Evolutionary conservation across 108 stramenopile genomes (phyloP).

Genomic region (Skeletonema menzelii): DNA sequence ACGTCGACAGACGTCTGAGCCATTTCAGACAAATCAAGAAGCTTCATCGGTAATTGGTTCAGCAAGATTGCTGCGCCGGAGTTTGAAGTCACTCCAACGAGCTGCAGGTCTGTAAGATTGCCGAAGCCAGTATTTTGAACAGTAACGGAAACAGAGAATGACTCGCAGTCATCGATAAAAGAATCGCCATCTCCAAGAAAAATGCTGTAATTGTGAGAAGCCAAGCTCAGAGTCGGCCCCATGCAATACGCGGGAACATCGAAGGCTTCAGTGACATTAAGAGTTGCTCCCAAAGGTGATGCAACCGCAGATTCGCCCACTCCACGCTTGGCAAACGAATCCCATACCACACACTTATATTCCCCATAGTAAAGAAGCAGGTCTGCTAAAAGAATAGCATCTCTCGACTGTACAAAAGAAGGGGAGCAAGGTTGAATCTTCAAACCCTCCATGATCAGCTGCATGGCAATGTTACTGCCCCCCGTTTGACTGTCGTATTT

Average conservation of each 20-base stretch:
- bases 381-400: slow-evolving; percentile 8
- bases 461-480: slow-evolving; percentile 8
- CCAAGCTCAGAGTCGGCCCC: not conserved
- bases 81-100: not conserved
- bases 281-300: not conserved
- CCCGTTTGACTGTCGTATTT: not conserved
- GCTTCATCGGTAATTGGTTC: not conserved
- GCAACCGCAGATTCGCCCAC: not conserved
- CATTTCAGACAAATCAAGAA: not conserved
- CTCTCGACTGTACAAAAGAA: slow-evolving; percentile 6
- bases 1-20: not conserved
- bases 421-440: slow-evolving; percentile 6
- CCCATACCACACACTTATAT: not conserved
- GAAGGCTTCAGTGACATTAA: not conserved
- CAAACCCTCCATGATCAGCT: slow-evolving; percentile 8
- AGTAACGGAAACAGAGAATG: not conserved
- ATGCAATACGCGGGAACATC: not conserved
- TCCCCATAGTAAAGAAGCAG: not conserved
- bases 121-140: not conserved
- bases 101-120: not conserved
- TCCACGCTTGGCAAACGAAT: not conserved
- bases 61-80: not conserved
- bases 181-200: not conserved
- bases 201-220: not conserved
- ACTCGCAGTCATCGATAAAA: not conserved